Evolutionary conservation across 495 filamentous ascomycete species (phyloP), one percentile per base, ranked within the genome.

Genomic region (Penicillium lividum): DNA sequence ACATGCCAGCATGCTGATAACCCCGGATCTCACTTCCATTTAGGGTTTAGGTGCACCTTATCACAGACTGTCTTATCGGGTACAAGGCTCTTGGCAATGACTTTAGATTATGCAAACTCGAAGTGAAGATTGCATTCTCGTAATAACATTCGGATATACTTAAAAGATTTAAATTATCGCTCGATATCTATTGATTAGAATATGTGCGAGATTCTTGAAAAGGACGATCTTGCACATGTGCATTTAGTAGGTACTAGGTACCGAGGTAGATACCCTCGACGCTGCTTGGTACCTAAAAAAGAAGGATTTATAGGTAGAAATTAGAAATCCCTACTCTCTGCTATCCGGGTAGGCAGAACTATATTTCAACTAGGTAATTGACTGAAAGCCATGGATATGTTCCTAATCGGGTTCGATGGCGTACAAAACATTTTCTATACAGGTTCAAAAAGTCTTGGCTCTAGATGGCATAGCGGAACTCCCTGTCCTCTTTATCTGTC

Each of bases 401-500:
- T 4, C 1, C 10, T 4, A 11, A 36, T 36, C 33, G 10, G 10
- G 9, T 11, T 36, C 9, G 3, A 36, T 8, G 10, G 13, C 7
- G 13, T 36, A 22, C n/a, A n/a, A n/a, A n/a, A n/a, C n/a, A 22
- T 22, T 22, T 2, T 22, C 1, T 22, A 22, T 22, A 22, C 22
- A 22, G 22, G 22, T 36, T 9, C 33, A 11, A 36, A 3, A 11
- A 36, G 13, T 11, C 1, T 40, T 40, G 15, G 13, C 4, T 40
- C 15, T 40, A 40, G 38, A 40, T 11, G 15, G 57, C 52, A 54
- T 69, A 69, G 36, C 64, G 50, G 44, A 67, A 69, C 4, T 48
- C 13, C 2, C 33, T 49, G 25, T 69, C 67, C 30, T 65, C 42
- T 13, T 65, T 67, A 31, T 69, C 64, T 2, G 67, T 69, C 11